These are phyloP conservation scores for Penstemon newberryi DNA, from an alignment of 257 asterid species.

Conservation along the genomic window DNA sequence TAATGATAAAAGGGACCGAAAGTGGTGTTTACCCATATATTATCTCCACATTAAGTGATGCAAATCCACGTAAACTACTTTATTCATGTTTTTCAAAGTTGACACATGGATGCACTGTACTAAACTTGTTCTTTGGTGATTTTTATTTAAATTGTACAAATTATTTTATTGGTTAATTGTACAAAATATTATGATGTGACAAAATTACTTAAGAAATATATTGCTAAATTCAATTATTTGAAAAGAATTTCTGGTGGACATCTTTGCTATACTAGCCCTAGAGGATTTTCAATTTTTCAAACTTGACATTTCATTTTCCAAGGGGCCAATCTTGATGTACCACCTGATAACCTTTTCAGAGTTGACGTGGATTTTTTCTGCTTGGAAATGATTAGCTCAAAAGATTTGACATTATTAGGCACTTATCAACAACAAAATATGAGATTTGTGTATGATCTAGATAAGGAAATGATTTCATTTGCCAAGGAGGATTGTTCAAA, in stretches of 20 bases:
- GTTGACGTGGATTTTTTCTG: neutral
- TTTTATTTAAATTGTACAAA: no score
- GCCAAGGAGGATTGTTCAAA: neutral
- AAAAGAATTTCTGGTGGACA: neutral
- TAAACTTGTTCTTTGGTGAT: no score
- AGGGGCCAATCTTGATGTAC: neutral
- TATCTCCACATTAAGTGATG: no score
- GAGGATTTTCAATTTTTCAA: neutral
- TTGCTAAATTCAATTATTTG: neutral
- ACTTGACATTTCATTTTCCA: slow-evolving; percentile 1
- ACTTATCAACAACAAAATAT: neutral
- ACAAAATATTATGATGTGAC: neutral
- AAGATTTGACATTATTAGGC: neutral
- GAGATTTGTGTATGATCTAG: neutral
- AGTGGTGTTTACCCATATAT: no score
- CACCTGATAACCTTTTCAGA: neutral
- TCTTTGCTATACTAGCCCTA: neutral
- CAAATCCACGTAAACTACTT: no score
- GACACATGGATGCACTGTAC: no score
- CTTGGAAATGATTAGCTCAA: neutral
- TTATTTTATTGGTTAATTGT: no score
- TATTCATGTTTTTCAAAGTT: no score
- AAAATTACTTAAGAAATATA: neutral
- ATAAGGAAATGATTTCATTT: neutral
- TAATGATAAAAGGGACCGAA: no score